Conservation (phyloP, 129 eudicot species). For the Flaveria linearis region DNA sequence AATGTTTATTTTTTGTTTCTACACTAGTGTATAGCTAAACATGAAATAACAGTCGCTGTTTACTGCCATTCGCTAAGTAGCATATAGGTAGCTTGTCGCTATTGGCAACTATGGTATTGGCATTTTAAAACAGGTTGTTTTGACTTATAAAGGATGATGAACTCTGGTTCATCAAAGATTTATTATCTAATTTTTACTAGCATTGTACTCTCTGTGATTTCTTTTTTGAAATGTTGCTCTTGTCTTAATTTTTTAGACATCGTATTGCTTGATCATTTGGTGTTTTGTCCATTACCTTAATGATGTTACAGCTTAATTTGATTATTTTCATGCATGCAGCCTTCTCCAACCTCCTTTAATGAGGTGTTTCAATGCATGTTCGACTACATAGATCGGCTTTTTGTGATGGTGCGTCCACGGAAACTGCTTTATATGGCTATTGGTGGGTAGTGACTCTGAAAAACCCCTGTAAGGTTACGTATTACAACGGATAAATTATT, state of each 20-base stretch:
- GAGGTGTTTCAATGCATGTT: conserved; percentile 93
- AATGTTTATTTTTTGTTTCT: no score
- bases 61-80: no score
- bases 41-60: no score
- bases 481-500: conserved; percentile 6
- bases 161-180: background rate
- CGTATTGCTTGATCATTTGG: background rate
- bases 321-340: conserved; percentile 56
- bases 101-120: no score
- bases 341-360: conserved; percentile 89
- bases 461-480: background rate
- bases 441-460: conserved; percentile 40
- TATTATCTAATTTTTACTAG: background rate
- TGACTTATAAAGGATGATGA: background rate
- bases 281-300: background rate
- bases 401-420: conserved; percentile 57
- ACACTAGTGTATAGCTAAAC: no score
- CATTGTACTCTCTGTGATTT: background rate
- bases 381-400: conserved; percentile 59
- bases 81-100: no score
- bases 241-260: background rate
- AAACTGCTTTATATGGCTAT: conserved; percentile 66
- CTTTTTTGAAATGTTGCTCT: background rate
- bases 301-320: conserved; percentile 1
- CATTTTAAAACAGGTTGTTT: background rate